Evolutionary conservation across 257 asterid genomes (phyloP), one percentile per base, ranked within the genome.

Genomic region (Solanum medicagineum): DNA sequence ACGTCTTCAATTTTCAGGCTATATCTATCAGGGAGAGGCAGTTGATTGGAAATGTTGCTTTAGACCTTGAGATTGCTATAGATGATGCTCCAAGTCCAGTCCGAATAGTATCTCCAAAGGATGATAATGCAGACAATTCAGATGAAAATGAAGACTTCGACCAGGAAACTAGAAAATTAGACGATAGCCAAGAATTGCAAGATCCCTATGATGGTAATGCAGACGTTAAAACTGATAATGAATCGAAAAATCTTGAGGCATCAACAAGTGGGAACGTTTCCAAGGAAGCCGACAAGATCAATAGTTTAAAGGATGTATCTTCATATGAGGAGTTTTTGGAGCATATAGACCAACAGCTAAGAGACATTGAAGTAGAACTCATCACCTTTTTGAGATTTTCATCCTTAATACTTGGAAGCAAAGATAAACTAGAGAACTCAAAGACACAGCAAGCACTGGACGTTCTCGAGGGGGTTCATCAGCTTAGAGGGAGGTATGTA

Each of bases 11-110:
- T 12, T 89, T 86, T 83, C 91, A 96, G 99, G 98, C 93, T 88
- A 93, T 96, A 89, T 90, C 98, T 53, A 89, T 86, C 85, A 91
- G 93, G 90, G 99, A 96, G 91, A 86, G 88, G 87, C 92, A 93
- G 85, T 92, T 96, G 75, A 90, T 94, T 74, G 95, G 93, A 85
- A 93, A 93, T 91, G 94, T 92, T 91, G 90, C 92, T 85, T 60
- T 85, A 87, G 98, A 95, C 89, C 86, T 90, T 85, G 95, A 94
- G 71, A 85, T 63, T 86, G 87, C 73, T 32, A 87, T 84, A 69
- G 85, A 89, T 44, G 89, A 91, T 63, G 57, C 85, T 49, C 84
- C 95, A 47, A 84, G 83, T 79, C 93, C 93, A 0, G 74, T 94
- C 87, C 92, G 94, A 85, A 91, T 96, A 69, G 91, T 95, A 62